A percentile compares a stretch with the other conserved stretches of the same genome.
Evolutionary conservation across 257 asterid species (phyloP).

Genomic region (Solanum sparsipilum): DNA sequence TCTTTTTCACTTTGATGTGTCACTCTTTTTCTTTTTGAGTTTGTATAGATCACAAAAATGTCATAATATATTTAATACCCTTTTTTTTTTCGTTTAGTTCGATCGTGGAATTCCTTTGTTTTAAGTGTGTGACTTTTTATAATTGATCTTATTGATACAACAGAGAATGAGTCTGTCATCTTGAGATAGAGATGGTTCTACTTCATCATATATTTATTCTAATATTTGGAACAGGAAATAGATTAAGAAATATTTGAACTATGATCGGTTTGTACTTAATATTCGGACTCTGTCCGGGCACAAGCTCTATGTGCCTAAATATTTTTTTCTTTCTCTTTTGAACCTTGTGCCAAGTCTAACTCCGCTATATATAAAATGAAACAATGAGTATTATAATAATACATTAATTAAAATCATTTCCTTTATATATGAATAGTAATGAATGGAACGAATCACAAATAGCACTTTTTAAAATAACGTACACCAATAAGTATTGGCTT

Average conservation of each 20-base stretch:
- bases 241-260: not conserved
- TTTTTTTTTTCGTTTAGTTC: not conserved
- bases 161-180: not conserved
- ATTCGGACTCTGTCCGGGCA: not conserved
- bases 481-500: not conserved
- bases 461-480: not conserved
- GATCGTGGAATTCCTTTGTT: no score
- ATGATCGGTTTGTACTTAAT: no score
- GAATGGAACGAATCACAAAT: not conserved
- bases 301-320: not conserved
- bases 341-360: not conserved
- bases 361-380: not conserved
- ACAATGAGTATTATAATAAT: not conserved
- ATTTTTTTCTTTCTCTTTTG: not conserved
- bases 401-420: not conserved
- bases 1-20: not conserved
- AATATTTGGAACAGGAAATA: no score
- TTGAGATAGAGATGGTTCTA: not conserved
- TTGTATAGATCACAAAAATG: not conserved
- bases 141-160: no score
- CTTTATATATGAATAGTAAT: not conserved
- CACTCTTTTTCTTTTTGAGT: not conserved
- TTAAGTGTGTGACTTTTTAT: not conserved
- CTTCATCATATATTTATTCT: not conserved
- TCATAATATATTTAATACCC: not conserved